Percentiles rank a stretch among this genome's conserved stretches.
These are phyloP conservation scores for Drosera capensis DNA, from an alignment of 148 eudicot genomes.

Conservation along the genomic window DNA sequence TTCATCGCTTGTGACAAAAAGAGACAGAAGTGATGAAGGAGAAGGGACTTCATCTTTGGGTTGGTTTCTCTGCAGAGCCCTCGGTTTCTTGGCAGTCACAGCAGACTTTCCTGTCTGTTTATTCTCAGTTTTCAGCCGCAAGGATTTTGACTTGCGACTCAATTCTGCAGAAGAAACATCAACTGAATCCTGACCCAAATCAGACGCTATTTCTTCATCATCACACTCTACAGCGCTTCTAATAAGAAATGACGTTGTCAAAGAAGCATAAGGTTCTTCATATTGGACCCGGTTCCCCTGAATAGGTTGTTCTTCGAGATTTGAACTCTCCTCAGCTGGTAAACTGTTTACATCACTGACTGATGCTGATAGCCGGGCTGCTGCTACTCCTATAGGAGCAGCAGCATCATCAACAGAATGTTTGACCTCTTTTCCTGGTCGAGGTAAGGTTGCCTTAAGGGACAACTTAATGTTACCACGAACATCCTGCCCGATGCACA, in stretches of 20 bases:
- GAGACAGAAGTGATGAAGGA: constrained; percentile 19
- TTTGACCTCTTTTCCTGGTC: constrained; percentile 14
- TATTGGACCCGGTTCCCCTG: constrained; percentile 14
- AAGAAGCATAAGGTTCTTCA: constrained; percentile 13
- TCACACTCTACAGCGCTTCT: constrained; percentile 63
- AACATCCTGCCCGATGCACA: constrained; percentile 77
- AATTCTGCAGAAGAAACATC: constrained; percentile 6
- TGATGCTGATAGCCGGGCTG: constrained; percentile 13
- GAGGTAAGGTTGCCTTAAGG: constrained; percentile 52
- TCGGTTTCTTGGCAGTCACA: too few relatives aligned
- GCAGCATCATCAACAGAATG: constrained; percentile 13
- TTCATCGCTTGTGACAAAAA: constrained; percentile 49
- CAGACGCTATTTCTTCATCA: constrained; percentile 42
- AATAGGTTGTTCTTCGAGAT: constrained; percentile 13
- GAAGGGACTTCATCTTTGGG: constrained; percentile 11
- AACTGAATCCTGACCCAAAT: constrained; percentile 18
- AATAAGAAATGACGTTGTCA: constrained; percentile 32
- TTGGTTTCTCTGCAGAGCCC: constrained; percentile 15
- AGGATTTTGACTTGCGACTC: not conserved
- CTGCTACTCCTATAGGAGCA: constrained; percentile 13
- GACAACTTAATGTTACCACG: constrained; percentile 90
- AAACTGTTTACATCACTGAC: constrained; percentile 10
- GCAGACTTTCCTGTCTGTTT: too few relatives aligned
- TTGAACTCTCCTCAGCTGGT: constrained; percentile 15
- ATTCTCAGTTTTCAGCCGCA: constrained; percentile 2